Percentiles rank a stretch among this genome's conserved stretches.
Evolutionary conservation across 169 alveolate genomes (phyloP).

Genomic region (Cryptosporidium parvum): DNA sequence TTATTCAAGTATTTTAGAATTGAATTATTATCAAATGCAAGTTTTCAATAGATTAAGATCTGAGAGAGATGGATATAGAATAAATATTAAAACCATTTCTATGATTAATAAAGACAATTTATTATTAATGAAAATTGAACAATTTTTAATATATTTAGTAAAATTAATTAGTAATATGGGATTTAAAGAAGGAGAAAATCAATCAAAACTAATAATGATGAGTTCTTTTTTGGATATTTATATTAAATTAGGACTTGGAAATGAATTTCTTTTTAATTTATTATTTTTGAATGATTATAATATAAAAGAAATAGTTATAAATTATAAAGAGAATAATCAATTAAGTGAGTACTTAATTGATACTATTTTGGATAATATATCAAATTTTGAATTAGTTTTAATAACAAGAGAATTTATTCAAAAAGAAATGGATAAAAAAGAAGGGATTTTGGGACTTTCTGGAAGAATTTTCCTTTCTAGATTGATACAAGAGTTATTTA

Average conservation of each 20-base stretch:
- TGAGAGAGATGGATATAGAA: too few relatives aligned
- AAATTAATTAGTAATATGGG: neutral
- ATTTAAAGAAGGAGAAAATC: neutral
- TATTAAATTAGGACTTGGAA: neutral
- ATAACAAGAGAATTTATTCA: neutral
- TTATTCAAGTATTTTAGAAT: neutral
- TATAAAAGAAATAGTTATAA: neutral
- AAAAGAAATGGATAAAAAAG: neutral
- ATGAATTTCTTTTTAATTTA: neutral
- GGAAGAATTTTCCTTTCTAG: neutral
- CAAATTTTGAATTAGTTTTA: slow-evolving; percentile 3
- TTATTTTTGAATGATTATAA: neutral
- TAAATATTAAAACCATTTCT: too few relatives aligned
- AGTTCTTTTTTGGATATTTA: slow-evolving; percentile 25
- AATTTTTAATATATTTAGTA: neutral
- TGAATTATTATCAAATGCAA: slow-evolving; percentile 6
- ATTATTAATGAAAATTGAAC: too few relatives aligned
- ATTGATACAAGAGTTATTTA: neutral
- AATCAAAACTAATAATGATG: neutral
- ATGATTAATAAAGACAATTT: neutral
- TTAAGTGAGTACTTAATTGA: neutral
- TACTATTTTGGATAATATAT: slow-evolving; percentile 4
- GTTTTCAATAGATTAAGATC: neutral
- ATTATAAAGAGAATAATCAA: neutral
- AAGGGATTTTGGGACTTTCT: neutral